phyloP scores from a whole-genome alignment of 2,329 filamentous ascomycete species.

The Trichoderma sp. region DNA sequence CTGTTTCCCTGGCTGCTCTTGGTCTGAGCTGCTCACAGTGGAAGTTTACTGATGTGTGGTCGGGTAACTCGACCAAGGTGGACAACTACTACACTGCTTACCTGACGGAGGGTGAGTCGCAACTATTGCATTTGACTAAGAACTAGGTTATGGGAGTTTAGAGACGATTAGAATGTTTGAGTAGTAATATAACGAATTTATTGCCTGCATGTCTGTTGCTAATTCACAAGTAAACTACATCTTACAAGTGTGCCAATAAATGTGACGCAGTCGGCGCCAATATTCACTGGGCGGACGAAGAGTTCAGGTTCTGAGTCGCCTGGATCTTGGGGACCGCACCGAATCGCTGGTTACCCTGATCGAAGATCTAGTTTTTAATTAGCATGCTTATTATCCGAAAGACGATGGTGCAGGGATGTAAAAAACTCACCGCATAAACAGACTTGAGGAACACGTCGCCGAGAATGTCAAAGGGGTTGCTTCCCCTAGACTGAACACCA shows the following conservation, averaged over 20 bases:
- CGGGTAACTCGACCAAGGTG: conserved; percentile 14
- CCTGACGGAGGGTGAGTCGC: conserved; percentile 15
- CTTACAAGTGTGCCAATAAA: background rate
- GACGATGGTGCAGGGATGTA: background rate
- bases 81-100: conserved; percentile 12
- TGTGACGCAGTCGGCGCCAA: background rate
- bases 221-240: background rate
- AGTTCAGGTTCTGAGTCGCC: background rate
- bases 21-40: conserved; percentile 1
- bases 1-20: conserved; percentile 9
- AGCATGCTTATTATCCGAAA: background rate
- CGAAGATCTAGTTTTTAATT: conserved; percentile 1
- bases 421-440: background rate
- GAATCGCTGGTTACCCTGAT: conserved; percentile 13
- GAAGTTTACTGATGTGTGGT: conserved; percentile 16
- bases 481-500: conserved; percentile 3
- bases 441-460: conserved; percentile 12
- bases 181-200: background rate
- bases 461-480: conserved; percentile 9
- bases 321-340: conserved; percentile 11
- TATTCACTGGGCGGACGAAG: background rate
- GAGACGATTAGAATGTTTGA: background rate
- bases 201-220: background rate
- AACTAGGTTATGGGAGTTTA: background rate
- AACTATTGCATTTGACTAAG: conserved; percentile 16